Conservation (phyloP, 116 monocot species). For the Thalassia testudinum region DNA sequence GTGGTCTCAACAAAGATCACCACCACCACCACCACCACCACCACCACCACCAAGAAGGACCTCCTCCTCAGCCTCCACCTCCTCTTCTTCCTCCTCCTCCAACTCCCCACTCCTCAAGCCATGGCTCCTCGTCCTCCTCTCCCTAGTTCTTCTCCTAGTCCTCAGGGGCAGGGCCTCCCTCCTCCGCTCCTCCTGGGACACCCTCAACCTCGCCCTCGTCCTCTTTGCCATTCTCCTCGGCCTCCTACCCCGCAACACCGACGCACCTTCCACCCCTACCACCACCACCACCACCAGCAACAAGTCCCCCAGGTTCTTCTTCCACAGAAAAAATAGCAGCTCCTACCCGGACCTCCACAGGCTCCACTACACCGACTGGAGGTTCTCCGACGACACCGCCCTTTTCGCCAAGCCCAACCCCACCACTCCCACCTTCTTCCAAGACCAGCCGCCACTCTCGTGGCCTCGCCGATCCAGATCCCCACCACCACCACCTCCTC, state of each 20-base stretch:
- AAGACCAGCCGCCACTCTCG: slow-evolving; percentile 3
- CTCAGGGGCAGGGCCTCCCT: slow-evolving; percentile 3
- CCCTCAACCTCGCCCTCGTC: slow-evolving; percentile 55
- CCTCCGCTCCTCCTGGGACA: slow-evolving; percentile 50
- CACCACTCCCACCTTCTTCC: too few relatives aligned
- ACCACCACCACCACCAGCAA: not conserved
- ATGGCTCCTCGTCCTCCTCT: not conserved
- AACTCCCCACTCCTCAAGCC: too few relatives aligned
- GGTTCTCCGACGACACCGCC: slow-evolving; percentile 31
- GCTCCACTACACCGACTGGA: slow-evolving; percentile 8
- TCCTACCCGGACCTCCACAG: slow-evolving; percentile 58
- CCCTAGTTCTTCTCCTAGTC: too few relatives aligned
- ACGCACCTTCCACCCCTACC: too few relatives aligned
- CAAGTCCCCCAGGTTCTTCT: not conserved
- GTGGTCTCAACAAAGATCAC: too few relatives aligned
- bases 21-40: too few relatives aligned
- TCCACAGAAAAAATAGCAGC: slow-evolving; percentile 31
- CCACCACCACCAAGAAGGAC: too few relatives aligned
- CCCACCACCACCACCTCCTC: slow-evolving; percentile 7
- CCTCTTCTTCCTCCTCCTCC: too few relatives aligned
- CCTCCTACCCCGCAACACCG: slow-evolving; percentile 38
- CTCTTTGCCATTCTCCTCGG: too few relatives aligned
- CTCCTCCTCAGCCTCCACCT: too few relatives aligned
- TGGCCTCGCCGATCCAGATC: slow-evolving; percentile 4
- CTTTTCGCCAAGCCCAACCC: not conserved